These are phyloP conservation scores for Ganoderma multipileum DNA, from an alignment of 1,284 basidiomycete species.

Conservation along the genomic window DNA sequence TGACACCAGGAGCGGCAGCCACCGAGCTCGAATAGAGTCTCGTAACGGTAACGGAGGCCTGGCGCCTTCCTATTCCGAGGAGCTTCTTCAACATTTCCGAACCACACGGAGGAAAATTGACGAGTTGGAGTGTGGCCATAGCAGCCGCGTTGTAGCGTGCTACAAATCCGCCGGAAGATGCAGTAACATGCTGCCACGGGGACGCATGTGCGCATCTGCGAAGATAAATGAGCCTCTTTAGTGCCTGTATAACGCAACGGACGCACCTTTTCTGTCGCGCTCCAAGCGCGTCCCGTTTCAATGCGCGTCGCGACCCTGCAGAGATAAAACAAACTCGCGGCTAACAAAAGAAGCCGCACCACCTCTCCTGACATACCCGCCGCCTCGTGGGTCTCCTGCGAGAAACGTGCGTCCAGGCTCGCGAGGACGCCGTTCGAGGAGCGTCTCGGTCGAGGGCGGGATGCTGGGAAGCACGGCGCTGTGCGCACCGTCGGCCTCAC, in stretches of 20 bases:
- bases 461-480: neutral
- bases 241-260: neutral
- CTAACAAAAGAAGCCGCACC: neutral
- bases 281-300: neutral
- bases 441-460: neutral
- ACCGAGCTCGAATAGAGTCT: neutral
- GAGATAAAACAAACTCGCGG: neutral
- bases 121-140: neutral
- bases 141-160: neutral
- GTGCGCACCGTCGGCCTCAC: neutral
- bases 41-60: neutral
- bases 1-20: neutral
- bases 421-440: neutral
- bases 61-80: neutral
- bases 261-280: neutral
- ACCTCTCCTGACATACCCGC: neutral
- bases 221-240: neutral
- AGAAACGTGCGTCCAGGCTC: neutral
- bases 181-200: neutral
- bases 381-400: neutral
- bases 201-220: neutral
- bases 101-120: neutral
- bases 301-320: neutral
- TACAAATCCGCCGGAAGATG: neutral
- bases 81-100: neutral